Base-by-base conservation (phyloP, 306 rosid genomes). In the Cicer arietinum region DNA sequence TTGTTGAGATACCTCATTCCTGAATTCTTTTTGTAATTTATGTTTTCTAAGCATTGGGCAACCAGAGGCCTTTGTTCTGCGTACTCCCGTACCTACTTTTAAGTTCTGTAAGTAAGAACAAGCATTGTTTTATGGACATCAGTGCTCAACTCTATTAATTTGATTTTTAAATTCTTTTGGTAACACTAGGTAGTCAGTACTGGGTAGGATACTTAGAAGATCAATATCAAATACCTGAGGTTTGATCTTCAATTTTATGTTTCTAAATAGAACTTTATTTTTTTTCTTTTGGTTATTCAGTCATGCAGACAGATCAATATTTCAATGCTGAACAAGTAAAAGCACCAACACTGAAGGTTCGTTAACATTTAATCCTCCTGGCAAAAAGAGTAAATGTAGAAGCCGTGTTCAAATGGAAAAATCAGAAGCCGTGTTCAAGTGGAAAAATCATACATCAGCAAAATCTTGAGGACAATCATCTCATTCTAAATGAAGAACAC, bases 41-140 rank as follows among this genome's bases (percentile, higher is more conserved):
- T 75, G 90, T 73, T 94, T 94, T 71, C 83, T 69, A 79, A 94
- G 98, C 98, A 91, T 91, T 47, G 91, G 96, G 73, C 97, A 94
- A 10, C 98, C 97, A 61, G 88, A 88, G n/a, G 91, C 93, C 87
- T 89, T 91, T 75, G 89, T 86, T 86, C 89, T 89, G 74, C 74
- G 81, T 60, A 69, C 53, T 80, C 87, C 77, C 73, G 86, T 85
- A 60, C 88, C 88, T 57, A 83, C 86, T 79, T 69, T 90, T 63
- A 82, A 51, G 79, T 77, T 87, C 98, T 94, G 89, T 80, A 84
- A 84, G 58, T 74, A 70, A 71, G 73, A 62, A 30, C 35, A 18
- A 69, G 42, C 76, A 54, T 83, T 79, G 80, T 82, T 76, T 45
- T 73, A 64, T 35, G 82, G 80, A 74, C 43, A 48, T 11, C 37